Evolutionary conservation across 2,329 filamentous ascomycete species (phyloP).

Genomic region (Calonectria pseudoturangicola): DNA sequence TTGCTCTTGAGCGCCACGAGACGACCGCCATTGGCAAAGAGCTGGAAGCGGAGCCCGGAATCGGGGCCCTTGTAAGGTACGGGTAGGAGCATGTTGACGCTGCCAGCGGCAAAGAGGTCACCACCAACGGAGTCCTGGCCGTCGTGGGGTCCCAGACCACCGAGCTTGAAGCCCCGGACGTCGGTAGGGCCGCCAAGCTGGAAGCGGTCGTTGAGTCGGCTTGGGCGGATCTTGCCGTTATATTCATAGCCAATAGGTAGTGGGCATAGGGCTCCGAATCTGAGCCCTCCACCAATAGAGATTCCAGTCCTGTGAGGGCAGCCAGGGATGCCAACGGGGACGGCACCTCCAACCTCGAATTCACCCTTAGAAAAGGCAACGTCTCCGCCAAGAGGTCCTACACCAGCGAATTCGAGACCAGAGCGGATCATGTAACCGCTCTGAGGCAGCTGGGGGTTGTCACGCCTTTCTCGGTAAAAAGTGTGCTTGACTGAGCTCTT

Average conservation of each 20-base stretch:
- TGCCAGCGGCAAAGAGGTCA: constrained; percentile 92
- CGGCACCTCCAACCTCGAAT: constrained; percentile 84
- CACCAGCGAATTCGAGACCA: constrained; percentile 88
- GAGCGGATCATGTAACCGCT: constrained; percentile 88
- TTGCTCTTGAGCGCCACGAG: constrained; percentile 83
- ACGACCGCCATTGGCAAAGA: constrained; percentile 93
- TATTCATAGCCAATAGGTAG: constrained; percentile 78
- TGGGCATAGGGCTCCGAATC: constrained; percentile 89
- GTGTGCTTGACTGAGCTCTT: constrained; percentile 91
- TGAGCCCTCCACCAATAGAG: constrained; percentile 87
- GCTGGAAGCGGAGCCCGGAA: constrained; percentile 89
- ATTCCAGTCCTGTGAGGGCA: constrained; percentile 83
- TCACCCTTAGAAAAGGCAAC: constrained; percentile 97
- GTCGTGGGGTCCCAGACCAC: constrained; percentile 91
- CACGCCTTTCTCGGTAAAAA: constrained; percentile 86
- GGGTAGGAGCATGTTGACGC: constrained; percentile 89
- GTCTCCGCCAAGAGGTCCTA: constrained; percentile 88
- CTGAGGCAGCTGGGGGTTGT: constrained; percentile 89
- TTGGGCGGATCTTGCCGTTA: constrained; percentile 75
- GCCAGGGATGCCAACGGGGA: constrained; percentile 83
- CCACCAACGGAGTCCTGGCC: constrained; percentile 91
- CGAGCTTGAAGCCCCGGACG: constrained; percentile 93
- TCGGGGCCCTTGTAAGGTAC: constrained; percentile 88
- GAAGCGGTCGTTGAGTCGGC: constrained; percentile 95
- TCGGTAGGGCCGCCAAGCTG: constrained; percentile 95